Evolutionary conservation across 148 eudicot genomes (phyloP), one percentile per base, ranked within the genome.

Genomic region (Gaultheria prostrata): DNA sequence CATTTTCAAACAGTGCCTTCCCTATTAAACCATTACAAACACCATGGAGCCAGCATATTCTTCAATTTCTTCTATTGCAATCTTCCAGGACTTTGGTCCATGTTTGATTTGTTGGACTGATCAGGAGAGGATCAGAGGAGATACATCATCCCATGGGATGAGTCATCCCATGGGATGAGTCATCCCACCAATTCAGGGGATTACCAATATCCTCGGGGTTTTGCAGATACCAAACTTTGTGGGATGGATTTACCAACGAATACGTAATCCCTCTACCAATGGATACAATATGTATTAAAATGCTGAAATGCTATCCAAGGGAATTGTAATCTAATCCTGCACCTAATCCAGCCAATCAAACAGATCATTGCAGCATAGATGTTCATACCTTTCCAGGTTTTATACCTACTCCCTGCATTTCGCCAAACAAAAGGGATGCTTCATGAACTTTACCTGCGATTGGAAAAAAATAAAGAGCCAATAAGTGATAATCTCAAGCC

Each of bases 361-460:
- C 72, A 67, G 72, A 30, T 7, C 12, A 24, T 67, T 14, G 75
- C 57, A 46, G 76, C 18, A n/a, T 73, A 56, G 17, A 86, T 84
- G 57, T 18, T 63, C 80, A 61, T 85, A 94, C 98, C 96, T 93
- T 89, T 76, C 98, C 98, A 54, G 98, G 98, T 83, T 87, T 89
- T 86, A 95, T 92, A 84, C 96, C 98, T 86, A 92, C 91, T 83
- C 90, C 88, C 87, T 73, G 95, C 98, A 95, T 95, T 90, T 88
- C 86, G 57, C 84, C 80, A 82, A 94, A 95, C 51, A 94, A 85
- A 30, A 84, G 80, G 72, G 92, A 90, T 83, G 98, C 98, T 81
- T 93, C 98, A 35, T 87, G 81, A 85, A 72, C 80, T 85, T 92
- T 94, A 63, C 98, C 98, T 95, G 88, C 83, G 88, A 86, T 63